A percentile compares a stretch with the other conserved stretches of the same genome.
Evolutionary conservation across 345 rosid species (phyloP).

Genomic region (Streptanthus diversifolius): DNA sequence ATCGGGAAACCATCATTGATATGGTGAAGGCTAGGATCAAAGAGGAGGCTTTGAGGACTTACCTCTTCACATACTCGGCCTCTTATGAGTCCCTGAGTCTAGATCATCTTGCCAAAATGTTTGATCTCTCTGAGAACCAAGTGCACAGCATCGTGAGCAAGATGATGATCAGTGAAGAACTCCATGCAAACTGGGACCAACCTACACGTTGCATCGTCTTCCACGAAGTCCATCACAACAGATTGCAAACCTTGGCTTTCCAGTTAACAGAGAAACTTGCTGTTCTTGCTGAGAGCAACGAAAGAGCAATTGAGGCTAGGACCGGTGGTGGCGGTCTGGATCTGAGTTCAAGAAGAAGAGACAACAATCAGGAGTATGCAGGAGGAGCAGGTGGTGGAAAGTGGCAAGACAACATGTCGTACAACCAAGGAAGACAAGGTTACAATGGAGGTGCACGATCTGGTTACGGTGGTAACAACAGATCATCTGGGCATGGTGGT

Average conservation of each 20-base stretch:
- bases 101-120: conserved; percentile 72
- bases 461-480: conserved; percentile 55
- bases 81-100: conserved; percentile 61
- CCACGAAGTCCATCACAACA: conserved; percentile 67
- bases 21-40: conserved; percentile 77
- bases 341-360: conserved; percentile 58
- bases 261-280: conserved; percentile 70
- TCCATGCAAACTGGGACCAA: conserved; percentile 86
- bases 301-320: conserved; percentile 71
- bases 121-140: conserved; percentile 59
- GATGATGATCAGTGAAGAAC: conserved; percentile 84
- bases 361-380: conserved; percentile 54
- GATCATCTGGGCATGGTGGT: conserved; percentile 43
- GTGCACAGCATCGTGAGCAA: conserved; percentile 67
- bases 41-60: conserved; percentile 84
- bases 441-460: conserved; percentile 34
- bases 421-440: conserved; percentile 63
- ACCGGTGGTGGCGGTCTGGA: conserved; percentile 68
- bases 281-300: conserved; percentile 68
- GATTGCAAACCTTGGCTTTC: conserved; percentile 77
- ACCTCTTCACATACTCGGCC: conserved; percentile 59
- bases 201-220: conserved; percentile 66
- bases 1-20: conserved; percentile 52
- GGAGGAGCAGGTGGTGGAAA: conserved; percentile 44
- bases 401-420: conserved; percentile 62